Conservation (phyloP, 345 rosid genomes). For the Fremontodendron californicum region DNA sequence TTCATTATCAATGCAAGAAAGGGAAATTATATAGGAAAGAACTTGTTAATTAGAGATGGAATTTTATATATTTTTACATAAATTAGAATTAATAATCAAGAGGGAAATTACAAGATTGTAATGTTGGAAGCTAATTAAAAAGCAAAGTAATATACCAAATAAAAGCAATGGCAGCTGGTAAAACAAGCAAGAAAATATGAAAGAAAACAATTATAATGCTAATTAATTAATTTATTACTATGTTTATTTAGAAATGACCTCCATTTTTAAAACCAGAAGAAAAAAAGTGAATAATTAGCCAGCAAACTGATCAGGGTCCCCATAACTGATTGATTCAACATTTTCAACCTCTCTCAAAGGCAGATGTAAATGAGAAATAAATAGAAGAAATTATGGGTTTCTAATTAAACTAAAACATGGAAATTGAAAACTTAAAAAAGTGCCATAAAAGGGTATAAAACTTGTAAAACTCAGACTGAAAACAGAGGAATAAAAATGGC, state of each 20-base stretch:
- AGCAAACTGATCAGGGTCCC: too few relatives aligned
- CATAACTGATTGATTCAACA: too few relatives aligned
- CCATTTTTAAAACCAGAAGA: too few relatives aligned
- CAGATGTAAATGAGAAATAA: neutral
- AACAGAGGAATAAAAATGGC: slow-evolving; percentile 20
- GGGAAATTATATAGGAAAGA: neutral
- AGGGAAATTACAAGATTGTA: neutral
- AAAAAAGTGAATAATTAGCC: too few relatives aligned
- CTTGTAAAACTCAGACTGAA: slow-evolving; percentile 4
- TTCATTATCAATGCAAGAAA: too few relatives aligned
- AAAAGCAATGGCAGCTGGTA: neutral
- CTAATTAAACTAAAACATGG: neutral
- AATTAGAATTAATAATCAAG: neutral
- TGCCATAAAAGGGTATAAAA: slow-evolving; percentile 14
- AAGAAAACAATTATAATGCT: too few relatives aligned
- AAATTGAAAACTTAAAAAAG: neutral
- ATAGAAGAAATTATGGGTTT: neutral
- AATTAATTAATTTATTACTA: too few relatives aligned
- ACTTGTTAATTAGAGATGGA: neutral
- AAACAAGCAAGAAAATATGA: too few relatives aligned
- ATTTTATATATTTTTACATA: too few relatives aligned
- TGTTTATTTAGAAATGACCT: too few relatives aligned
- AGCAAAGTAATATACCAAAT: neutral
- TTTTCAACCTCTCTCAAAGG: neutral
- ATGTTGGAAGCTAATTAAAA: too few relatives aligned